Base-by-base conservation (phyloP, 2,329 filamentous ascomycete species). In the Sporothrix brasiliensis region DNA sequence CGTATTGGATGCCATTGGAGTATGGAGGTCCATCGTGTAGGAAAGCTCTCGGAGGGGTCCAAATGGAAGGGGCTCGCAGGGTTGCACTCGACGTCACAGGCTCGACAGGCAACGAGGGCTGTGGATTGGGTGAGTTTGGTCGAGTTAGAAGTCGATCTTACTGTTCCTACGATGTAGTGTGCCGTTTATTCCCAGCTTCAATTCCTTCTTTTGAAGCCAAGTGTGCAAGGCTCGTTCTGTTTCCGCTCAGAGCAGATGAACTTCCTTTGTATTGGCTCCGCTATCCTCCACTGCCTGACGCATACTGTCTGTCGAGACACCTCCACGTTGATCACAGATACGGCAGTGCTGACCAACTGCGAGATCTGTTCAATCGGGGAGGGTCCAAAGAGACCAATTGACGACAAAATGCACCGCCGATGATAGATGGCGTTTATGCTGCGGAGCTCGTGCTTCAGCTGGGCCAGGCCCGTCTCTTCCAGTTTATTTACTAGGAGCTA, bases 1-100 rank as follows among this genome's bases (percentile, higher is more conserved):
- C 41, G 56, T 5, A 34, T 34, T 7, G 34, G 6, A 4, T 34
- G 7, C 7, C 41, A 52, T 47, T 24, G 41, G 5, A 27, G 39
- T 30, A 47, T 19, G 1, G 39, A 56, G 11, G 50, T 30, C 16
- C 14, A 34, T 41, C 56, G 4, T 41, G 61, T 47, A 44, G 24
- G 30, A 27, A 24, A 54, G 65, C 49, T 44, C 19, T 21, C 13
- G 44, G 24, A 63, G 27, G 19, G 27, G 27, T 30, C 27, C 27
- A 30, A 30, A 30, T 30, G 27, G 60, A 19, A 49, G 41, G 58
- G 60, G 60, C 7, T 6, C 24, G 44, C 61, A 66, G 61, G 60
- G 61, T 66, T 50, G 19, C 61, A 66, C 61, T 52, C 61, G 61
- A 66, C 61, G 61, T 66, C 61, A 66, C 61, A 50, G n/a, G n/a